Conservation (phyloP, 2,329 filamentous ascomycete species). For the Colletotrichum truncatum region DNA sequence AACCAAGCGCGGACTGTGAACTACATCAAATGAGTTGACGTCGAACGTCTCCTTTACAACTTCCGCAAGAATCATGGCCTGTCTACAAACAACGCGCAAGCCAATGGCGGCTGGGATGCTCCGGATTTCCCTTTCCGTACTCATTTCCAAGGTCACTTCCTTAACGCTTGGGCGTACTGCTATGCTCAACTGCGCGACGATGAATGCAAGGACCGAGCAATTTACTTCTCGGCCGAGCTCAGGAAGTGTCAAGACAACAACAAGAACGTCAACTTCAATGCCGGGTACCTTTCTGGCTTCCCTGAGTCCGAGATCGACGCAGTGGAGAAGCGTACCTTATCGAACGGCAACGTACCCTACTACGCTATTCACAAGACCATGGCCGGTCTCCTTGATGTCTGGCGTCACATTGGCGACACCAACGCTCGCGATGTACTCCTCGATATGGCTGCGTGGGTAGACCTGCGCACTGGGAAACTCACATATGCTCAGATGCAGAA, state of each 20-base stretch:
- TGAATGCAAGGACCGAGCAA: slow-evolving; percentile 54
- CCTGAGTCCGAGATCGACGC: slow-evolving; percentile 58
- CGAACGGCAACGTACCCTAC: slow-evolving; percentile 61
- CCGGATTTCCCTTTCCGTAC: slow-evolving; percentile 62
- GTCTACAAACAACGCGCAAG: slow-evolving; percentile 53
- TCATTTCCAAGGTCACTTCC: slow-evolving; percentile 60
- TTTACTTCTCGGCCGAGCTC: slow-evolving; percentile 54
- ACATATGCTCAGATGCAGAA: slow-evolving; percentile 55
- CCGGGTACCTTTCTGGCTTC: slow-evolving; percentile 60
- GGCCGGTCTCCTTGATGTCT: slow-evolving; percentile 60
- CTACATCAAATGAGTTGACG: slow-evolving; percentile 55
- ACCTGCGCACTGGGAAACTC: slow-evolving; percentile 52
- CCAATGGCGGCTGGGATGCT: slow-evolving; percentile 62
- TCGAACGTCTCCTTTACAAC: slow-evolving; percentile 57
- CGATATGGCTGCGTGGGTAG: slow-evolving; percentile 56
- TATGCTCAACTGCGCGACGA: slow-evolving; percentile 52
- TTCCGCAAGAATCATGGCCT: slow-evolving; percentile 57
- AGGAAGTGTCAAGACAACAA: slow-evolving; percentile 63
- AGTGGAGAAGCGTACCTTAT: slow-evolving; percentile 53
- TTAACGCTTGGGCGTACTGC: slow-evolving; percentile 60
- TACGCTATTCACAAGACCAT: slow-evolving; percentile 65
- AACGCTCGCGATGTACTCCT: slow-evolving; percentile 54
- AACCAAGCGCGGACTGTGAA: slow-evolving; percentile 57
- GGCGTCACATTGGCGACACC: slow-evolving; percentile 51
- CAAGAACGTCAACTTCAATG: slow-evolving; percentile 48